A percentile compares a stretch with the other conserved stretches of the same genome.
These are phyloP conservation scores for Infundibulicybe gibba DNA, from an alignment of 768 basidiomycete species.

Conservation along the genomic window DNA sequence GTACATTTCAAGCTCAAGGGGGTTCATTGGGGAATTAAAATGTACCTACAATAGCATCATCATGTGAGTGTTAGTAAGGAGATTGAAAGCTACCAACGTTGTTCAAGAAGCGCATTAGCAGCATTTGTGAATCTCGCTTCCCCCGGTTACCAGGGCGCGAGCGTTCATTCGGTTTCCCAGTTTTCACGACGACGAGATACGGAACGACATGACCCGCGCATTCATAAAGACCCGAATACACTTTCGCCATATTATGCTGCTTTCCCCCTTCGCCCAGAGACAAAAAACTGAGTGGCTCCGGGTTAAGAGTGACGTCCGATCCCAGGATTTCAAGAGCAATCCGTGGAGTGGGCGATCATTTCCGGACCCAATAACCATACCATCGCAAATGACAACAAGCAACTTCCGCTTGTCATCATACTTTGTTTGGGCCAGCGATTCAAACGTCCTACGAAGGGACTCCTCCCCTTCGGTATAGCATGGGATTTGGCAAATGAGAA, in stretches of 20 bases:
- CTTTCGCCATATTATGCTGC: constrained; percentile 91
- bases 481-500: constrained; percentile 88
- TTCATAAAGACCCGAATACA: constrained; percentile 94
- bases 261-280: constrained; percentile 86
- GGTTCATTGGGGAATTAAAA: constrained; percentile 91
- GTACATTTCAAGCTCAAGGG: constrained; percentile 90
- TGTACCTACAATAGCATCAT: constrained; percentile 54
- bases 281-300: constrained; percentile 90
- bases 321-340: constrained; percentile 93
- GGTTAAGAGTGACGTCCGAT: constrained; percentile 84
- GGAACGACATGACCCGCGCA: constrained; percentile 94
- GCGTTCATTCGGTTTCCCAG: constrained; percentile 91
- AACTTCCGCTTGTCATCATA: constrained; percentile 97
- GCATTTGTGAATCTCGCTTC: constrained; percentile 91
- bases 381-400: constrained; percentile 91
- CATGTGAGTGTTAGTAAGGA: no score
- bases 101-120: constrained; percentile 88
- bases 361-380: constrained; percentile 92
- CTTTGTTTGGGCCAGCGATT: constrained; percentile 83
- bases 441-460: constrained; percentile 85
- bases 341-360: constrained; percentile 91
- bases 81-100: constrained; percentile 20
- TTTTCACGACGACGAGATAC: constrained; percentile 92
- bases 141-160: constrained; percentile 92
- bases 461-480: constrained; percentile 98